Percentiles rank a stretch among this genome's conserved stretches.
phyloP scores from a whole-genome alignment of 2,329 filamentous ascomycete genomes.

The Pseudogymnoascus sp. region DNA sequence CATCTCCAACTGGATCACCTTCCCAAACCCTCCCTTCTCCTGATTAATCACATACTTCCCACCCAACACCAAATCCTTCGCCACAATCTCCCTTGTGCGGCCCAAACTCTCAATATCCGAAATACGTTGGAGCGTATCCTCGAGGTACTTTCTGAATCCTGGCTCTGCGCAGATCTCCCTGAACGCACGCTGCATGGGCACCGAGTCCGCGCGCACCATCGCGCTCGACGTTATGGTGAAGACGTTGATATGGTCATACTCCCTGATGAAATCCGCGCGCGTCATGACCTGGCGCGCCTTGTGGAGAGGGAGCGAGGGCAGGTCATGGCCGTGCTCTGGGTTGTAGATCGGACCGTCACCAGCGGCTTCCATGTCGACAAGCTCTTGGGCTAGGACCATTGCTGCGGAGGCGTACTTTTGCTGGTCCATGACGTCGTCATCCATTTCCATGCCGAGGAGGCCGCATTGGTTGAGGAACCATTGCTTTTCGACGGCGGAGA shows the following conservation, averaged over 20 bases:
- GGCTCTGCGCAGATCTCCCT: conserved; percentile 67
- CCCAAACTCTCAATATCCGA: conserved; percentile 88
- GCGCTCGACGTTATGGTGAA: conserved; percentile 87
- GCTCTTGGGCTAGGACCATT: conserved; percentile 83
- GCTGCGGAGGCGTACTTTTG: conserved; percentile 92
- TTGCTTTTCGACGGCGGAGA: conserved; percentile 62
- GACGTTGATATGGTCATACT: conserved; percentile 87
- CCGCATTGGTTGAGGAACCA: conserved; percentile 77
- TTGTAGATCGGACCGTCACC: conserved; percentile 46
- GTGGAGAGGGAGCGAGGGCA: conserved; percentile 75
- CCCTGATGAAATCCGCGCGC: conserved; percentile 84
- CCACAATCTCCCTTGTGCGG: conserved; percentile 85
- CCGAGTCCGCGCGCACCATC: conserved; percentile 82
- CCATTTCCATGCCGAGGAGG: conserved; percentile 69
- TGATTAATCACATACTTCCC: conserved; percentile 64
- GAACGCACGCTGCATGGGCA: conserved; percentile 94
- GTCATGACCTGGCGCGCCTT: conserved; percentile 90
- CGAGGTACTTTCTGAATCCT: conserved; percentile 74
- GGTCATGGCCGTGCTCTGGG: conserved; percentile 57
- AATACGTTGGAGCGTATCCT: conserved; percentile 78
- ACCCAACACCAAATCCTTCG: conserved; percentile 84
- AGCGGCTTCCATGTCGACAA: conserved; percentile 57
- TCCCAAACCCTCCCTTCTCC: conserved; percentile 19
- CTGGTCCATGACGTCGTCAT: conserved; percentile 97
- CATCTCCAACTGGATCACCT: conserved; percentile 18